Percentiles rank a stretch among this genome's conserved stretches.
phyloP scores from a whole-genome alignment of 257 asterid genomes.

The Gardenia jasminoides region DNA sequence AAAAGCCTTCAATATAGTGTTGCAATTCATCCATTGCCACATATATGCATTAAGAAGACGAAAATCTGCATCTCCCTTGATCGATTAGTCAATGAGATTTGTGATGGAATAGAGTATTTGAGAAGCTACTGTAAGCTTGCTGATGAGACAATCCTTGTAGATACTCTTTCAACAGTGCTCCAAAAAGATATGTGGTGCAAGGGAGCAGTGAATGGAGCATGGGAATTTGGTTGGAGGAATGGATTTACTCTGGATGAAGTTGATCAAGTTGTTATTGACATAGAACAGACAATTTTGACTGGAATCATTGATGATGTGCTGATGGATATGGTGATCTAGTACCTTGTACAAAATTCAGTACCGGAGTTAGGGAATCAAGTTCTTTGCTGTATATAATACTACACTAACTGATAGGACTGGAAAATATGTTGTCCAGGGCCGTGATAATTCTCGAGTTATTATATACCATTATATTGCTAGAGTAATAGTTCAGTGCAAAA shows the following conservation, averaged over 20 bases:
- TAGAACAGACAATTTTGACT: conserved; percentile 30
- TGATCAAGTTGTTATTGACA: conserved; percentile 25
- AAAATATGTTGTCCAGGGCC: conserved; percentile 1
- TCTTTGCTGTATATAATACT: conserved; percentile 19
- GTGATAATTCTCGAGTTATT: conserved; percentile 11
- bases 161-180: conserved; percentile 20
- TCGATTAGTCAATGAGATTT: conserved; percentile 31
- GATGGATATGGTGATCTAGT: conserved; percentile 17
- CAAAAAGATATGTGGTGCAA: conserved; percentile 34
- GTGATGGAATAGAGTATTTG: conserved; percentile 30
- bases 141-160: conserved; percentile 14
- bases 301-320: conserved; percentile 30
- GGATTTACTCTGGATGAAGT: conserved; percentile 32
- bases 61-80: conserved; percentile 24
- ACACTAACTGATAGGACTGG: conserved; percentile 15
- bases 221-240: conserved; percentile 45
- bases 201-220: conserved; percentile 22
- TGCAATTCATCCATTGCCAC: conserved; percentile 9
- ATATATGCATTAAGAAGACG: not conserved
- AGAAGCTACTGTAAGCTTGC: conserved; percentile 13
- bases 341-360: not conserved
- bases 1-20: conserved; percentile 22
- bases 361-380: not conserved
- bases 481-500: not conserved
- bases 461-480: not conserved